These are phyloP conservation scores for Aspergillus floridensis DNA, from an alignment of 2,329 filamentous ascomycete species.

Conservation along the genomic window DNA sequence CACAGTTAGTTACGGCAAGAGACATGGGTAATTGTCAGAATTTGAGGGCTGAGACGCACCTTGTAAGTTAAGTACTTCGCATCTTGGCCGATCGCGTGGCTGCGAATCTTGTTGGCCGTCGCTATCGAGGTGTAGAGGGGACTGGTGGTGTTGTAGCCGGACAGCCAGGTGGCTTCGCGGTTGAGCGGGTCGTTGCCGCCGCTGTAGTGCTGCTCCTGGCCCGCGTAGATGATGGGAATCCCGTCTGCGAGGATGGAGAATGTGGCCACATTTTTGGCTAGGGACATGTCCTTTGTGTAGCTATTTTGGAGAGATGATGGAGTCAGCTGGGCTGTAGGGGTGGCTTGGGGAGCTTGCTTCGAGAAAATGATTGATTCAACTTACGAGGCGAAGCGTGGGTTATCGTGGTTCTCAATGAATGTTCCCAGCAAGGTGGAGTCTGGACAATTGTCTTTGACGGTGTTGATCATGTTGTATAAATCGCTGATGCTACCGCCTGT, in stretches of 20 bases:
- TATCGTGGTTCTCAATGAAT: slow-evolving; percentile 63
- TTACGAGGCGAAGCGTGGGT: slow-evolving; percentile 52
- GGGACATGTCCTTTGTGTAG: slow-evolving; percentile 35
- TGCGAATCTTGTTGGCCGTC: slow-evolving; percentile 52
- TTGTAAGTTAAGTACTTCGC: slow-evolving; percentile 41
- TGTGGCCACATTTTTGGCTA: slow-evolving; percentile 61
- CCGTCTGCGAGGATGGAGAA: slow-evolving; percentile 60
- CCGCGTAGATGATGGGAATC: slow-evolving; percentile 65
- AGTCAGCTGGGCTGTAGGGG: background rate
- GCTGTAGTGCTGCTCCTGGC: slow-evolving; percentile 63
- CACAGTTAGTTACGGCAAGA: background rate
- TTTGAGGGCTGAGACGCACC: slow-evolving; percentile 14
- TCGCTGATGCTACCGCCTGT: slow-evolving; percentile 35
- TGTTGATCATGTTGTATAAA: slow-evolving; percentile 36
- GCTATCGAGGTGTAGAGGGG: slow-evolving; percentile 52
- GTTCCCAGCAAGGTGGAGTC: slow-evolving; percentile 52
- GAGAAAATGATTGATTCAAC: background rate
- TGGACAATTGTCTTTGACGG: slow-evolving; percentile 32
- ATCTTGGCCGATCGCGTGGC: slow-evolving; percentile 40
- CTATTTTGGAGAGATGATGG: slow-evolving; percentile 7
- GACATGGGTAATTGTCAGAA: too few relatives aligned
- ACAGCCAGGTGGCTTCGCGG: slow-evolving; percentile 60
- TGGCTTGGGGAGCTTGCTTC: background rate
- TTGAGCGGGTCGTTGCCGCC: slow-evolving; percentile 51
- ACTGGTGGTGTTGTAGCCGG: slow-evolving; percentile 47